Evolutionary conservation across 495 filamentous ascomycete genomes (phyloP), one percentile per base, ranked within the genome.

Genomic region (Paragyromitra xinjiangensis): DNA sequence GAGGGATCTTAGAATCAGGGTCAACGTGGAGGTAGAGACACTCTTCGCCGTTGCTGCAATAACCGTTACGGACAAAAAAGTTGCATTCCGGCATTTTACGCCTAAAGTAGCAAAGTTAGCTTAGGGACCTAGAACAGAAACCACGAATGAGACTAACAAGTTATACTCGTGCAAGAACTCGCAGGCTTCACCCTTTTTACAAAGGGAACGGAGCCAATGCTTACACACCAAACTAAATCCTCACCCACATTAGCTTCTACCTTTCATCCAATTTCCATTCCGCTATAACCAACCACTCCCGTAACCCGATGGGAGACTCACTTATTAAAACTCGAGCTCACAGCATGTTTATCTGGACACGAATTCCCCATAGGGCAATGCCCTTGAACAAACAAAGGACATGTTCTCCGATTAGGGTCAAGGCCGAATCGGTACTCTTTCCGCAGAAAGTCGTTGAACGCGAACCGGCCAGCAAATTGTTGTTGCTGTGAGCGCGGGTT

Each of bases 131-230:
- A 5, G 44, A 12, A 34, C n/a, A 29, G 53, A 37, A 19, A 3
- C 9, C 5, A 56, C 8, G 4, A 6, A 45, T 44, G 37, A 45
- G 37, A 73, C 82, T 64, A 69, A 85, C 78, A 99, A 89, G 87
- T 99, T 98, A 87, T 96, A 99, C 85, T 97, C 95, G 86, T 99
- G 95, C 71, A 97, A 87, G 82, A 97, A 99, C 85, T 98, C 95
- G 88, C 95, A 99, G 70, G 89, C 88, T 74, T 95, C 89, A 45
- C 95, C 96, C 84, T 98, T 98, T 84, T 98, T 99, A 87, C 95
- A 99, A 29, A 99, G 90, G 0, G 93, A 94, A 78, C 96, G 92
- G 77, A 98, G 90, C 90, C 96, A 99, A 88, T 98, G 95, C 85
- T 99, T 99, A 90, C 95, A 99, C 70, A 99, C 94, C 0, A 97